phyloP scores from a whole-genome alignment of 169 alveolate species.

The Plasmodium fragile region DNA sequence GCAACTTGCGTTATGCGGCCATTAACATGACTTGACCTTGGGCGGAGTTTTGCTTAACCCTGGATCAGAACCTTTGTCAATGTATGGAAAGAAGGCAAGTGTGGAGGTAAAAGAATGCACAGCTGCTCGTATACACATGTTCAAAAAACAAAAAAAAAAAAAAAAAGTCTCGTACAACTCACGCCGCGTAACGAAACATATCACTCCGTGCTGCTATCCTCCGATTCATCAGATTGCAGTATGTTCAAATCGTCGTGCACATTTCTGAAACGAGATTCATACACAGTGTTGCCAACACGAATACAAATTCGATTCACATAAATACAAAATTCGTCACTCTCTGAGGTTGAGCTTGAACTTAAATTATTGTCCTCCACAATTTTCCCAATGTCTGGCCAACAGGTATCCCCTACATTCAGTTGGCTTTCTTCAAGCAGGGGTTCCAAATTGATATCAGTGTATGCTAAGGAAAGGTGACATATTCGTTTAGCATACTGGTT shows the following conservation, averaged over 20 bases:
- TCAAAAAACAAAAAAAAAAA: background rate
- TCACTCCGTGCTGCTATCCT: conserved; percentile 28
- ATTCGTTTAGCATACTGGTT: conserved; percentile 24
- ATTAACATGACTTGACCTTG: background rate
- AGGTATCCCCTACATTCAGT: background rate
- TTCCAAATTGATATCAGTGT: conserved; percentile 28
- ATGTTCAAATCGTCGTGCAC: background rate
- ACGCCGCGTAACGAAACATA: background rate
- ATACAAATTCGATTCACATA: conserved; percentile 56
- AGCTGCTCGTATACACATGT: background rate
- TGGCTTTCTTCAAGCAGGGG: conserved; percentile 23
- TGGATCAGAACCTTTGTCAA: background rate
- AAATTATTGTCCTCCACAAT: conserved; percentile 2
- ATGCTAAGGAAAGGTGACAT: conserved; percentile 70
- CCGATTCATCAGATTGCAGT: conserved; percentile 31
- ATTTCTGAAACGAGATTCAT: conserved; percentile 45
- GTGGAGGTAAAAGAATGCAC: background rate
- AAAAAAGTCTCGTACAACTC: background rate
- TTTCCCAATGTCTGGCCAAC: conserved; percentile 31
- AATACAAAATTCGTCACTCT: conserved; percentile 31
- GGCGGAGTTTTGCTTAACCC: background rate
- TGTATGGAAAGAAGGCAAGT: background rate
- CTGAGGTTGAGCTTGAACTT: background rate
- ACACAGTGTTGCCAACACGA: conserved; percentile 51
- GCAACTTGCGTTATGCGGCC: too few relatives aligned